Base-by-base conservation (phyloP, 345 rosid species). In the Citrus inodora region DNA sequence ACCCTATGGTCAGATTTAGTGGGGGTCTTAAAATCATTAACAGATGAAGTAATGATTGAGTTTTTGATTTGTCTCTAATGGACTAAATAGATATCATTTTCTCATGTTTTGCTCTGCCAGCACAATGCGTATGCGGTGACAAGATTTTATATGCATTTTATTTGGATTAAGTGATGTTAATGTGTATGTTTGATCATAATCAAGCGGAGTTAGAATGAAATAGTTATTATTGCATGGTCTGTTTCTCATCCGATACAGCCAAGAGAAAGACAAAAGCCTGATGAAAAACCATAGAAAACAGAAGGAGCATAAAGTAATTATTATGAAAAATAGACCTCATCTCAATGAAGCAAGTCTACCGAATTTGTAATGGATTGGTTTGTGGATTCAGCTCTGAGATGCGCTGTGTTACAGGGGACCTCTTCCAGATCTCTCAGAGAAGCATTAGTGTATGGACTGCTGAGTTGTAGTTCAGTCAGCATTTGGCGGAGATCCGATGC, bases 401-500 rank as follows among this genome's bases (percentile, higher is more conserved):
- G 84, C 14, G 85, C 86, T 33, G 87, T 82, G 83, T 81, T 84
- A 77, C 88, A 86, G 74, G 91, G 80, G 7, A 87, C 71, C 66
- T 89, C 92, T 80, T 88, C 89, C 14, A 88, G 86, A 51, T 89
- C 93, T 82, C 87, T 83, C 17, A 89, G 69, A 70, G 89, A 80
- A 78, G 72, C 60, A 63, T 28, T 58, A 42, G 83, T 77, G 69
- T 33, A 89, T 71, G 88, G 92, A 24, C 93, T 86, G 25, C 83
- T 86, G 32, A 87, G 86, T 67, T 79, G 87, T 17, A 91, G 68
- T 46, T 86, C 90, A 17, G 84, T 82, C 58, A 95, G 79, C 90
- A 95, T 87, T 79, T 87, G 91, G 76, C 90, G 89, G 72, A 95
- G 94, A 82, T 86, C 91, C 33, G 94, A 86, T 60, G 89, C 86